Base-by-base conservation (phyloP, 176 grass and related monocot species). In the Musa itinerans region DNA sequence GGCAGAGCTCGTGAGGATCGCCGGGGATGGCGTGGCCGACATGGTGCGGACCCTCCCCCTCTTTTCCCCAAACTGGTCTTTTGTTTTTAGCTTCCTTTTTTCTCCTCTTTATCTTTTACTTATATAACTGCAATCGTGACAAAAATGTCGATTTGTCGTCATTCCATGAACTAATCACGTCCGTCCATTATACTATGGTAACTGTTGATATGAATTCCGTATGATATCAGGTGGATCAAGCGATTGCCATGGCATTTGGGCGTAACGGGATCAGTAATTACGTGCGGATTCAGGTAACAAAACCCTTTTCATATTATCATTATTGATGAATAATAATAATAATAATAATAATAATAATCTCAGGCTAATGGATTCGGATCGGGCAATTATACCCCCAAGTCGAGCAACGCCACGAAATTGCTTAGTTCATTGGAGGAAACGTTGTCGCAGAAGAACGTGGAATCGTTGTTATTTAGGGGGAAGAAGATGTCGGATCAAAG, bases 161-260 rank as follows among this genome's bases (percentile, higher is more conserved):
- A 7, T 15, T 17, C 19, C 75, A 64, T 65, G 15, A 50, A 51
- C 49, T 48, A 50, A 73, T 24, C 16, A 21, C 16, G n/a, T 20
- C 57, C 34, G 57, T 61, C 57, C 57, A 57, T 77, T 77, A 23
- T 9, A 72, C 25, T 53, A 48, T 49, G 11, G 12, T 54, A 34
- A 56, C 27, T 65, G 74, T 52, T 57, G 21, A 65, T 14, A 52
- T 62, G 74, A 20, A 56, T 52, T 80, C 70, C 43, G 3, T 50
- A 65, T 53, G 50, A 25, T 65, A 63, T 13, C 83, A 96, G 93
- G 93, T 98, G 80, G 95, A 98, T 83, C 93, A 96, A 72, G 89
- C 93, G n/a, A 87, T 96, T 59, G 89, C 93, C 58, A 96, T 90
- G 93, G 93, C 93, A 76, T 96, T 96, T 75, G 93, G 89, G 65